Evolutionary conservation across 805 yeast genomes (phyloP).

Genomic region (Clavispora fructus): DNA sequence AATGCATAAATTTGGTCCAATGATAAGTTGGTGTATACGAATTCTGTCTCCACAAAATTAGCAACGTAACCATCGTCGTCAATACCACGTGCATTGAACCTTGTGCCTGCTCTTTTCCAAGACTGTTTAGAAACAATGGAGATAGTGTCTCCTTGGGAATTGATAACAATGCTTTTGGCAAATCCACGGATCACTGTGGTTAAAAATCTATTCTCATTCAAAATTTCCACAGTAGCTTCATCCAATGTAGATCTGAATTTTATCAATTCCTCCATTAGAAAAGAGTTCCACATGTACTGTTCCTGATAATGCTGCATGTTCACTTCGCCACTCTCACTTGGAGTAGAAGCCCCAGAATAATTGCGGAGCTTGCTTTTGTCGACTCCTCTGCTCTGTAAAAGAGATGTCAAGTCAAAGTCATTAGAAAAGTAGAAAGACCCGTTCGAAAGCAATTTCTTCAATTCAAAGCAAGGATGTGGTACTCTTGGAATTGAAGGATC

Average conservation of each 20-base stretch:
- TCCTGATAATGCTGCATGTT: constrained; percentile 50
- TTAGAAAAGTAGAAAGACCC: constrained; percentile 92
- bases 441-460: constrained; percentile 70
- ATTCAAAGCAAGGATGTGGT: constrained; percentile 75
- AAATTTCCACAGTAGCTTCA: constrained; percentile 46
- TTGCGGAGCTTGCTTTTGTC: constrained; percentile 19
- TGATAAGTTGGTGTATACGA: constrained; percentile 52
- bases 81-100: constrained; percentile 18
- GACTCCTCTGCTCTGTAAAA: constrained; percentile 72
- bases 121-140: constrained; percentile 90
- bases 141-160: constrained; percentile 38
- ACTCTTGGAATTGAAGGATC: constrained; percentile 17
- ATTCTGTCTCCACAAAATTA: constrained; percentile 53
- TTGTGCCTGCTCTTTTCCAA: constrained; percentile 51
- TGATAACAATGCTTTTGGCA: constrained; percentile 66
- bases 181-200: constrained; percentile 94
- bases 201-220: constrained; percentile 76
- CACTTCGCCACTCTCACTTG: not conserved
- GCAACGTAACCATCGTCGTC: constrained; percentile 19
- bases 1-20: constrained; percentile 59
- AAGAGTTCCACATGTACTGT: constrained; percentile 96
- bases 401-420: constrained; percentile 88
- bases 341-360: constrained; percentile 2
- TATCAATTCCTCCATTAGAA: constrained; percentile 78
- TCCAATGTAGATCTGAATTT: constrained; percentile 70